Evolutionary conservation across 2,329 filamentous ascomycete species (phyloP).

Genomic region (Stachybotrys echinatus): DNA sequence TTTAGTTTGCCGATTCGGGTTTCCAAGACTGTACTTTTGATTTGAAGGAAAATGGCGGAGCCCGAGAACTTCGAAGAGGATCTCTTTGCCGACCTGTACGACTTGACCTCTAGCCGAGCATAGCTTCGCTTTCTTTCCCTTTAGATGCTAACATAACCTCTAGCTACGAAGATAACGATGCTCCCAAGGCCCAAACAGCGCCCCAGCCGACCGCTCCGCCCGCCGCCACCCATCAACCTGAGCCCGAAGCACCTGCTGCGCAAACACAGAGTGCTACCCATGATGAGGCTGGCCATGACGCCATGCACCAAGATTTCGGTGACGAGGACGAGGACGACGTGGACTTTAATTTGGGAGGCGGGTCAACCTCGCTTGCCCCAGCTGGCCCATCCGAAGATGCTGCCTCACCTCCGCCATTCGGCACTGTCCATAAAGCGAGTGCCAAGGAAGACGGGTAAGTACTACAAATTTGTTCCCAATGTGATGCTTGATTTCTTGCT

Average conservation of each 20-base stretch:
- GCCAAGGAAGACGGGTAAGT: slow-evolving; percentile 51
- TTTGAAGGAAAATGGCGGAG: slow-evolving; percentile 60
- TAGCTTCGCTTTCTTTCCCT: background rate
- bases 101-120: background rate
- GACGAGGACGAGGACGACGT: slow-evolving; percentile 54
- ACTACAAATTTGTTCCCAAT: slow-evolving; percentile 9
- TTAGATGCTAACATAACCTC: slow-evolving; percentile 2
- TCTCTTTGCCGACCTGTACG: slow-evolving; percentile 92
- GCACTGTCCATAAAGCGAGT: slow-evolving; percentile 50
- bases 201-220: slow-evolving; percentile 22
- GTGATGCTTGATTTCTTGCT: slow-evolving; percentile 14
- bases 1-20: no score
- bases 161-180: slow-evolving; percentile 62
- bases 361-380: slow-evolving; percentile 19
- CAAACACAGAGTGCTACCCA: slow-evolving; percentile 9
- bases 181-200: slow-evolving; percentile 33
- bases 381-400: slow-evolving; percentile 21
- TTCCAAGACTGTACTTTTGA: no score
- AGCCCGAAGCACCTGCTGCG: slow-evolving; percentile 15
- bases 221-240: slow-evolving; percentile 17
- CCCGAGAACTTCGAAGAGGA: slow-evolving; percentile 83
- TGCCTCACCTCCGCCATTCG: slow-evolving; percentile 25
- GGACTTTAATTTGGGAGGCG: slow-evolving; percentile 52
- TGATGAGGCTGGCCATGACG: slow-evolving; percentile 23
- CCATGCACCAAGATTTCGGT: slow-evolving; percentile 38